Conservation (phyloP, 768 basidiomycete species). For the Mycena vitilis region DNA sequence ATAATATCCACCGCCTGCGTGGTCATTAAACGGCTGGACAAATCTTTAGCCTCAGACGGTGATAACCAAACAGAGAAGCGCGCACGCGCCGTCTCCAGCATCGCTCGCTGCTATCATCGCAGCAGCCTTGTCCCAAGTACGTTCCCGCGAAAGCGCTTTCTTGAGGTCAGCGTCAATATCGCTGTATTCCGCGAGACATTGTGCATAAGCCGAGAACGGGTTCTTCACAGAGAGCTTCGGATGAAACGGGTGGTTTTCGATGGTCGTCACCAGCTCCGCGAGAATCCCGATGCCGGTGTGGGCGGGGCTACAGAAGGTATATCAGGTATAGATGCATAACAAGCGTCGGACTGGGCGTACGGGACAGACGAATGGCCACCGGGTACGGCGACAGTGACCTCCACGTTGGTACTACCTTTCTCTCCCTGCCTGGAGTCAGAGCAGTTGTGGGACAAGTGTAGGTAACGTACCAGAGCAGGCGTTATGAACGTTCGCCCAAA, state of each 20-base stretch:
- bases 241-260: slow-evolving; percentile 57
- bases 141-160: slow-evolving; percentile 20
- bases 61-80: background rate
- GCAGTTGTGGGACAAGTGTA: background rate
- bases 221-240: slow-evolving; percentile 20
- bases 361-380: slow-evolving; percentile 77
- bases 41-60: background rate
- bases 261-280: slow-evolving; percentile 56
- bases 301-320: slow-evolving; percentile 41
- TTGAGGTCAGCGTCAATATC: slow-evolving; percentile 10
- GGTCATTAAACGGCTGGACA: slow-evolving; percentile 50
- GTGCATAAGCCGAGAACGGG: slow-evolving; percentile 18
- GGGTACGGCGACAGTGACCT: slow-evolving; percentile 56
- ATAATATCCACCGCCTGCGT: slow-evolving; percentile 69
- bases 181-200: slow-evolving; percentile 25
- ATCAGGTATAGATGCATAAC: background rate
- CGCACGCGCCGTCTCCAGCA: slow-evolving; percentile 18
- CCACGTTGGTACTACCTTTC: slow-evolving; percentile 60
- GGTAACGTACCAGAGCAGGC: background rate
- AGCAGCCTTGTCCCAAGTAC: slow-evolving; percentile 27
- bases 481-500: slow-evolving; percentile 22
- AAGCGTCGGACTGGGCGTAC: background rate
- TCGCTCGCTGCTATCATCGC: slow-evolving; percentile 13
- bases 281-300: slow-evolving; percentile 77
- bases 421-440: slow-evolving; percentile 41